A percentile compares a stretch with the other conserved stretches of the same genome.
phyloP scores from a whole-genome alignment of 2,329 filamentous ascomycete genomes.

The Neonectria neomacrospora region DNA sequence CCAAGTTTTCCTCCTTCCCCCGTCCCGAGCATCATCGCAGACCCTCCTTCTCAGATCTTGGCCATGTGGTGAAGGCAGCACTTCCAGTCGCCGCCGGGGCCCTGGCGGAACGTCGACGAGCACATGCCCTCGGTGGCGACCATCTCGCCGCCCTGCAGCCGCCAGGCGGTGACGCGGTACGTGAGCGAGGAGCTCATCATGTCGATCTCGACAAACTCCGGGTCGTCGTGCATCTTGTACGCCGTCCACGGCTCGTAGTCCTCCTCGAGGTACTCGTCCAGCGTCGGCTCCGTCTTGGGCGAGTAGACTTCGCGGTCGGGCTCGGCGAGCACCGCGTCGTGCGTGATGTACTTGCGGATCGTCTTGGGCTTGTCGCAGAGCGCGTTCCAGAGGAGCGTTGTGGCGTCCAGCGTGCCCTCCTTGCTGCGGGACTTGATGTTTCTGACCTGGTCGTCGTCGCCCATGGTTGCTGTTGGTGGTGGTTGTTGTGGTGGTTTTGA shows the following conservation, averaged over 20 bases:
- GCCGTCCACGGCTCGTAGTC: conserved; percentile 50
- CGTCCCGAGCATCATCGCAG: background rate
- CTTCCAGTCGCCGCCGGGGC: conserved; percentile 49
- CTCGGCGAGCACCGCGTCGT: conserved; percentile 48
- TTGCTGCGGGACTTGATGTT: conserved; percentile 51
- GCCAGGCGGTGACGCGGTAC: conserved; percentile 50
- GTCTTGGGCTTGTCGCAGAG: conserved; percentile 49
- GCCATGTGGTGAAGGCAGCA: conserved; percentile 51
- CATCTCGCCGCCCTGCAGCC: conserved; percentile 46
- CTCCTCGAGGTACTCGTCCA: conserved; percentile 48
- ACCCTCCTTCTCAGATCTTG: conserved; percentile 28
- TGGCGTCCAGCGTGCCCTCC: conserved; percentile 50
- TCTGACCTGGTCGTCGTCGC: conserved; percentile 35
- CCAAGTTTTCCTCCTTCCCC: background rate
- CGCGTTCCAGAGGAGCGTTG: conserved; percentile 50
- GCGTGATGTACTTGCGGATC: conserved; percentile 49
- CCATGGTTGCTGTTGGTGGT: conserved; percentile 1
- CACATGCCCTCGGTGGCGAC: conserved; percentile 49
- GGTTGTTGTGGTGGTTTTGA: background rate
- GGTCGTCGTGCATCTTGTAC: conserved; percentile 50
- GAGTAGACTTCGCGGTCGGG: conserved; percentile 48
- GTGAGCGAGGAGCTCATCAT: conserved; percentile 49
- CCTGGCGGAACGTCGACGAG: conserved; percentile 49
- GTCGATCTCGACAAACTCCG: conserved; percentile 52
- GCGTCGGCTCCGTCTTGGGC: conserved; percentile 45